A percentile compares a stretch with the other conserved stretches of the same genome.
phyloP scores from a whole-genome alignment of 371 early-diverging fungal species.

The Mucor velutinosus region DNA sequence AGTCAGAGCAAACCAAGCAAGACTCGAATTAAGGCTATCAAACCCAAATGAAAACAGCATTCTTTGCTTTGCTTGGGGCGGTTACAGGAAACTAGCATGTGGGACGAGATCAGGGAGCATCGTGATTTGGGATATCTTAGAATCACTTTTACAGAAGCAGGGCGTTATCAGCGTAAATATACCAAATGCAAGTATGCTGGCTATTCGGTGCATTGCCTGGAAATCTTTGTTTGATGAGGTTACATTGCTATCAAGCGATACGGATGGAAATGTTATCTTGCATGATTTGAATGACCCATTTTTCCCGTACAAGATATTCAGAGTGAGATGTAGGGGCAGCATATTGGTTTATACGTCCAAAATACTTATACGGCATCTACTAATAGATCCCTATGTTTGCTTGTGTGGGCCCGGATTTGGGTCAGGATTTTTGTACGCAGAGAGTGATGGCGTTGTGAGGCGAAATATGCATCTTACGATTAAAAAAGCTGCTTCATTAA shows the following conservation, averaged over 20 bases:
- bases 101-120: slow-evolving; percentile 33
- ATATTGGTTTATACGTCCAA: background rate
- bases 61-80: slow-evolving; percentile 31
- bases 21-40: slow-evolving; percentile 15
- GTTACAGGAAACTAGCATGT: slow-evolving; percentile 24
- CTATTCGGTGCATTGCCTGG: slow-evolving; percentile 16
- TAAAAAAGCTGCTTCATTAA: background rate
- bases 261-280: background rate
- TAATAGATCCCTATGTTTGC: slow-evolving; percentile 3
- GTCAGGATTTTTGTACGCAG: slow-evolving; percentile 6
- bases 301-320: background rate
- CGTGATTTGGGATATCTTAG: slow-evolving; percentile 26
- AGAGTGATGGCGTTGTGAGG: background rate
- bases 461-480: background rate
- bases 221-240: background rate
- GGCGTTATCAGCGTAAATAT: slow-evolving; percentile 9
- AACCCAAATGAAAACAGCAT: slow-evolving; percentile 1
- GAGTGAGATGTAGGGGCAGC: slow-evolving; percentile 7
- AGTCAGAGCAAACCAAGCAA: slow-evolving; percentile 29
- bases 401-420: slow-evolving; percentile 13
- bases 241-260: slow-evolving; percentile 6
- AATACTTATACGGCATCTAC: background rate
- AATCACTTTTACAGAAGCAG: slow-evolving; percentile 15
- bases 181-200: background rate
- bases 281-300: slow-evolving; percentile 23